A percentile compares a stretch with the other conserved stretches of the same genome.
phyloP scores from a whole-genome alignment of 2,329 filamentous ascomycete species.

The Westerdykella aurantiaca region DNA sequence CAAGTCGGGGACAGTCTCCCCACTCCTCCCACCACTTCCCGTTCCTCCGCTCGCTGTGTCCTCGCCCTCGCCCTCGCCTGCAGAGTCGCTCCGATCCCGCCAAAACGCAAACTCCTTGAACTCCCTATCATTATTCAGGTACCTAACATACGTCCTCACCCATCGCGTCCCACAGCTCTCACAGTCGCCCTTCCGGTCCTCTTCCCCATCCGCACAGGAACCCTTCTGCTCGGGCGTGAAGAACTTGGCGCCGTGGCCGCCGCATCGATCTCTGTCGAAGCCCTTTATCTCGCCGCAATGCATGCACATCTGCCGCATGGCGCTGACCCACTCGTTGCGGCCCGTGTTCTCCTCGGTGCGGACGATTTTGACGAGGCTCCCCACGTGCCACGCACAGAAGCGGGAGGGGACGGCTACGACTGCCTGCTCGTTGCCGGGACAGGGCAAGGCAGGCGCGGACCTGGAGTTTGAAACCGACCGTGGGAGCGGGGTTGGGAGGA shows the following conservation, averaged over 20 bases:
- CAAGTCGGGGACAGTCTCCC: no score
- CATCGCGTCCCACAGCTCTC: slow-evolving; percentile 23
- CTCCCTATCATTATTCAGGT: slow-evolving; percentile 24
- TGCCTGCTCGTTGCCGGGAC: background rate
- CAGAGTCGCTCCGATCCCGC: slow-evolving; percentile 4
- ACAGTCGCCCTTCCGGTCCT: slow-evolving; percentile 16
- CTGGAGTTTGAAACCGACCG: slow-evolving; percentile 9
- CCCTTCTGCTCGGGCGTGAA: no score
- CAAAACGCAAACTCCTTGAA: slow-evolving; percentile 22
- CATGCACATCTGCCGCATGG: slow-evolving; percentile 27
- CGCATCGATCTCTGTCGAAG: slow-evolving; percentile 23
- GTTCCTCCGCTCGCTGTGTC: background rate
- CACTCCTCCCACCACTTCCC: no score
- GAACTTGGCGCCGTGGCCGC: background rate
- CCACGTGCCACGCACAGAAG: slow-evolving; percentile 33
- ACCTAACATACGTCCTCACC: slow-evolving; percentile 28
- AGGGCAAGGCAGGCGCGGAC: no score
- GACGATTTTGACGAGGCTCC: slow-evolving; percentile 19
- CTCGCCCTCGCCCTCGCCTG: background rate
- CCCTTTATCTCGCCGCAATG: slow-evolving; percentile 28
- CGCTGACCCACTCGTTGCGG: slow-evolving; percentile 27
- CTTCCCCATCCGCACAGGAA: no score
- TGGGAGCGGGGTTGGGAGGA: slow-evolving; percentile 6
- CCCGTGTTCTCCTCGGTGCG: slow-evolving; percentile 13
- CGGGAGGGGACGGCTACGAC: slow-evolving; percentile 24